These are phyloP conservation scores for Suhomyces kilbournensis DNA, from an alignment of 805 yeast species.

Conservation along the genomic window DNA sequence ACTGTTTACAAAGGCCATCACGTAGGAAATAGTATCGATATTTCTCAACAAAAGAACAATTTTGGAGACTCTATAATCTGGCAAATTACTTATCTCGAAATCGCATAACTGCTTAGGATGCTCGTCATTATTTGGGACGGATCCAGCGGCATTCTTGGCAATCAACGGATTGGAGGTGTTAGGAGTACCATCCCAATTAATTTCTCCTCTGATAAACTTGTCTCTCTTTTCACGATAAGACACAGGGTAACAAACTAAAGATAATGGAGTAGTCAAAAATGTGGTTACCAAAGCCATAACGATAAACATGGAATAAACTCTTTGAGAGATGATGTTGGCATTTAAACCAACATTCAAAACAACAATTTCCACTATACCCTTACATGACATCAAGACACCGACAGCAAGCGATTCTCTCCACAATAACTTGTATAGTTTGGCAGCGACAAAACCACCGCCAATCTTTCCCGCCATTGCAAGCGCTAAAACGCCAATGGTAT, in stretches of 20 bases:
- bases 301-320: conserved; percentile 75
- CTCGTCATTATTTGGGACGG: not conserved
- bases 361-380: conserved; percentile 83
- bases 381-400: conserved; percentile 83
- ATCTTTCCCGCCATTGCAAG: conserved; percentile 70
- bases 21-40: conserved; percentile 31
- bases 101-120: conserved; percentile 4
- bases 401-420: conserved; percentile 77
- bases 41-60: conserved; percentile 27
- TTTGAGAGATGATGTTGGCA: conserved; percentile 62
- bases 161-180: conserved; percentile 3
- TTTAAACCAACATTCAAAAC: conserved; percentile 71
- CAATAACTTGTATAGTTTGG: conserved; percentile 56
- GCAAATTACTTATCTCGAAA: conserved; percentile 14
- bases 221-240: conserved; percentile 53
- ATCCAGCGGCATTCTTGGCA: conserved; percentile 3
- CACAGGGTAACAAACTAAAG: conserved; percentile 59
- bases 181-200: conserved; percentile 26
- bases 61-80: conserved; percentile 19
- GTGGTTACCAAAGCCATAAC: conserved; percentile 81
- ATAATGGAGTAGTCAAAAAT: conserved; percentile 74
- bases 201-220: conserved; percentile 22
- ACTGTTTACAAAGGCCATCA: conserved; percentile 31
- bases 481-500: conserved; percentile 60
- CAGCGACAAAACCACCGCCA: conserved; percentile 63